Conservation (phyloP, 441 rosid species). For the Biscutella laevigata region DNA sequence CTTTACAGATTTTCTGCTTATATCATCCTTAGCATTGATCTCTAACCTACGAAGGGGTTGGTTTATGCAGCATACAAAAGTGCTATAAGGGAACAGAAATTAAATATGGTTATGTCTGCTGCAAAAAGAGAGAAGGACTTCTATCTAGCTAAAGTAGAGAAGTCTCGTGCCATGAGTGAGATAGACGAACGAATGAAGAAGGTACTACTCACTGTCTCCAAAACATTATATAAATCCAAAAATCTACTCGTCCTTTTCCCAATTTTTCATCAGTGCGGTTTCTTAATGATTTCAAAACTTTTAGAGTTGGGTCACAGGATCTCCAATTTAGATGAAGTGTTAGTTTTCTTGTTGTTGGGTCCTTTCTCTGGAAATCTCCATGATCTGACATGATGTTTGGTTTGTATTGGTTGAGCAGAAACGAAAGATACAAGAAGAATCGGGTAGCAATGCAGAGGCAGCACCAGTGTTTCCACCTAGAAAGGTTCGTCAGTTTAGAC, state of each 20-base stretch:
- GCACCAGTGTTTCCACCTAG: constrained; percentile 30
- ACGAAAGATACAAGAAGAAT: constrained; percentile 47
- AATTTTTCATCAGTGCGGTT: too few species aligned
- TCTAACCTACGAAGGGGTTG: constrained; percentile 21
- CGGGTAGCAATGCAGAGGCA: constrained; percentile 27
- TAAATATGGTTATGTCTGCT: constrained; percentile 71
- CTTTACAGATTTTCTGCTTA: constrained; percentile 1
- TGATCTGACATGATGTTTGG: too few species aligned
- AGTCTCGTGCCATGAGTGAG: constrained; percentile 53
- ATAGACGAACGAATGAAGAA: constrained; percentile 75
- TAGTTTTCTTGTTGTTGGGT: neutral
- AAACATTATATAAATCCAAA: neutral
- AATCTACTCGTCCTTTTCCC: too few species aligned
- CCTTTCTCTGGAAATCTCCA: neutral
- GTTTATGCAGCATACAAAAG: constrained; percentile 61
- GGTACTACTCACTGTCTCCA: constrained; percentile 33
- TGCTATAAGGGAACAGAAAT: constrained; percentile 71
- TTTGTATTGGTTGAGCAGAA: constrained; percentile 35
- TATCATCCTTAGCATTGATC: neutral
- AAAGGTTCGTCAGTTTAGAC: constrained; percentile 53
- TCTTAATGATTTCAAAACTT: too few species aligned
- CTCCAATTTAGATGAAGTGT: neutral
- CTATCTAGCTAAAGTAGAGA: constrained; percentile 66
- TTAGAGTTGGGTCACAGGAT: neutral
- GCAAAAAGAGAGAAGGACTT: constrained; percentile 88